A percentile compares a stretch with the other conserved stretches of the same genome.
Evolutionary conservation across 345 rosid genomes (phyloP).

Genomic region (Linum usitatissimum): DNA sequence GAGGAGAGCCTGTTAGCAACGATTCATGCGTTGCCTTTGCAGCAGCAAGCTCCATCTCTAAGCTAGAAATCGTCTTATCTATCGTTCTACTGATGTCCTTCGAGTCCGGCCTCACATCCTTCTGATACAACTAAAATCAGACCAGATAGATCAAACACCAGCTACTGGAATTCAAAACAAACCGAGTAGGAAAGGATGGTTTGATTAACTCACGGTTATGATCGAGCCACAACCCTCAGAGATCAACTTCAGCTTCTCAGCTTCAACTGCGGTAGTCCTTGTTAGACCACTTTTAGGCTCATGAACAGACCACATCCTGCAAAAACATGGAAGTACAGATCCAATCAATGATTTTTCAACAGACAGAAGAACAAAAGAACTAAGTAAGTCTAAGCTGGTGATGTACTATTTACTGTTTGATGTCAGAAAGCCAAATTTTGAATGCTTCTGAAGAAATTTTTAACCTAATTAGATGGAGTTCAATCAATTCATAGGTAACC

Average conservation of each 20-base stretch:
- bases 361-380: not conserved
- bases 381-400: too few species aligned
- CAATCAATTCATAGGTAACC: too few species aligned
- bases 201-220: not conserved
- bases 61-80: constrained; percentile 64
- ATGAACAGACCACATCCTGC: constrained; percentile 68
- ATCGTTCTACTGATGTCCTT: constrained; percentile 51
- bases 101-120: constrained; percentile 45
- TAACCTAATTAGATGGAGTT: too few species aligned
- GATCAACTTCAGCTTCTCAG: constrained; percentile 55
- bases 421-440: too few species aligned
- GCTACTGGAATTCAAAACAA: too few species aligned
- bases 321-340: not conserved
- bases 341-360: not conserved
- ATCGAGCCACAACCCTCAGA: constrained; percentile 71
- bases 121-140: constrained; percentile 19
- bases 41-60: constrained; percentile 80
- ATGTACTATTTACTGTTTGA: too few species aligned
- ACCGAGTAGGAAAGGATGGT: too few species aligned
- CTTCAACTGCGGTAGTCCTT: constrained; percentile 50
- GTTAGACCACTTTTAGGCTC: constrained; percentile 47
- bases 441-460: too few species aligned
- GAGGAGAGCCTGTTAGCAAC: constrained; percentile 63
- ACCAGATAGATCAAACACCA: not conserved
- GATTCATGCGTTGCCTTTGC: constrained; percentile 85